Percentiles rank a stretch among this genome's conserved stretches.
phyloP scores from a whole-genome alignment of 2,329 filamentous ascomycete genomes.

The Botrytis squamosa region DNA sequence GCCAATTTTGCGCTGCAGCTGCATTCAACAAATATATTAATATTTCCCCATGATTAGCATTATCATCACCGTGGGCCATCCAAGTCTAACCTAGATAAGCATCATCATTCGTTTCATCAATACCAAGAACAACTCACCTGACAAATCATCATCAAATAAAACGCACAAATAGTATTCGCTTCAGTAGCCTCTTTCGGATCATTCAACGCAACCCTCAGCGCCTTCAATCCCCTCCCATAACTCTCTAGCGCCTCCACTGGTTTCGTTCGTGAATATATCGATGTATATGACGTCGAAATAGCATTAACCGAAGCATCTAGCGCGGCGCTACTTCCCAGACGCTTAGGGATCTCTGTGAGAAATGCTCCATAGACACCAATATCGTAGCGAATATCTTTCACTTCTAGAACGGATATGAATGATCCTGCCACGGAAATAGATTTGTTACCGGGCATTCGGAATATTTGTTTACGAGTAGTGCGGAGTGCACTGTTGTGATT shows the following conservation, averaged over 20 bases:
- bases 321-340: background rate
- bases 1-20: background rate
- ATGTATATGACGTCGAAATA: background rate
- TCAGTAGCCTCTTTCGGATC: conserved; percentile 1
- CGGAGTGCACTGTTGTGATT: background rate
- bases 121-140: background rate
- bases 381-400: conserved; percentile 3
- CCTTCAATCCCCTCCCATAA: background rate
- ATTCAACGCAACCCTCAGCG: conserved; percentile 4
- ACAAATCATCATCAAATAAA: conserved; percentile 20
- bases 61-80: conserved; percentile 2
- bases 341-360: background rate
- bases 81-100: background rate
- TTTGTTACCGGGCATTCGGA: background rate
- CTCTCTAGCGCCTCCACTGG: background rate
- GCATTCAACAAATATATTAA: background rate
- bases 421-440: background rate
- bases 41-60: background rate
- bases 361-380: background rate
- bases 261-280: background rate
- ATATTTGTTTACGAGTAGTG: background rate
- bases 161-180: conserved; percentile 14
- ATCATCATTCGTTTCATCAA: no score
- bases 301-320: conserved; percentile 6
- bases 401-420: conserved; percentile 1